These are phyloP conservation scores for Ottelia alismoides DNA, from an alignment of 106 monocot genomes.

Conservation along the genomic window DNA sequence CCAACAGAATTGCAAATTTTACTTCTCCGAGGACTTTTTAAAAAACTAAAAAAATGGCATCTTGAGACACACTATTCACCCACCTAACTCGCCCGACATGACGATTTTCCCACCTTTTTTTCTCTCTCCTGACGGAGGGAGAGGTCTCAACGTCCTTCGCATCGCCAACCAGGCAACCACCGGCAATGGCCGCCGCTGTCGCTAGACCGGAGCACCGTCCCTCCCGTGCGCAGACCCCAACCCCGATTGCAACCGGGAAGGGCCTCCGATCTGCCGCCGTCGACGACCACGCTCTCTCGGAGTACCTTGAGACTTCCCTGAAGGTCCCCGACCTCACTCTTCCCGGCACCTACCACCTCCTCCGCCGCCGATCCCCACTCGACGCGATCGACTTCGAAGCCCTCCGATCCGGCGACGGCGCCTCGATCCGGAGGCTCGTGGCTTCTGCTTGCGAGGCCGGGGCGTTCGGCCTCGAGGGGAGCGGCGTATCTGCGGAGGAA, in stretches of 20 bases:
- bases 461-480: constrained; percentile 16
- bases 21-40: too few species aligned
- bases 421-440: constrained; percentile 7
- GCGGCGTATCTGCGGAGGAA: constrained; percentile 6
- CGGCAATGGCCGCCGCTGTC: neutral
- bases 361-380: neutral
- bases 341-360: constrained; percentile 10
- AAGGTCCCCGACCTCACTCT: constrained; percentile 35
- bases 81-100: too few species aligned
- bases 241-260: constrained; percentile 41
- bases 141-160: too few species aligned
- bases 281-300: constrained; percentile 32
- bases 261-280: constrained; percentile 35
- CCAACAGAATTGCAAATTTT: too few species aligned
- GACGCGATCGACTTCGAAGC: constrained; percentile 13
- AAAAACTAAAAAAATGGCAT: too few species aligned
- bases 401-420: constrained; percentile 18
- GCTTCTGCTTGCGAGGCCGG: constrained; percentile 18
- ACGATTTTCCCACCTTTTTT: too few species aligned
- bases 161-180: too few species aligned
- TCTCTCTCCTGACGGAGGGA: too few species aligned
- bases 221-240: constrained; percentile 36
- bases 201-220: neutral
- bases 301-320: constrained; percentile 39
- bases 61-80: too few species aligned